Evolutionary conservation across 2,329 filamentous ascomycete species (phyloP), one percentile per base, ranked within the genome.

Genomic region (Sclerotinia trifoliorum): DNA sequence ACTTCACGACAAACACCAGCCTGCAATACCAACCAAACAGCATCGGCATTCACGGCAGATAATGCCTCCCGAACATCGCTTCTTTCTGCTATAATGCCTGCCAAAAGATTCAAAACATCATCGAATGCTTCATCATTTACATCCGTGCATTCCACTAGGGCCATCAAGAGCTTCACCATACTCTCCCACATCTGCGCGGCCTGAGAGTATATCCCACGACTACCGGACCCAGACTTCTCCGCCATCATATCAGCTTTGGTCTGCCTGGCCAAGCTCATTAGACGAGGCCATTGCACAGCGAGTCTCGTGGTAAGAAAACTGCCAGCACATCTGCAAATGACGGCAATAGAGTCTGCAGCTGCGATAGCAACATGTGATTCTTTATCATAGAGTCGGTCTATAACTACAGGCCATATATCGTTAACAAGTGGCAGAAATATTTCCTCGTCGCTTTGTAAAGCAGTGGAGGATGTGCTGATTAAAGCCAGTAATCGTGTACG

Each of bases 381-480:
- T 5, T 80, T 72, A 71, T 93, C 91, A 72, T 88, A 85, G 7
- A 93, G 81, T 32, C 88, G 84, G n/a, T 84, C 82, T 1, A 90
- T 81, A 6, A 97, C 81, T 8, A 96, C 90, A 0, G 94, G 93
- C 94, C 94, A 99, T 10, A 98, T 82, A 3, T 90, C 89, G 78
- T 98, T 95, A 73, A 98, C 88, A 0, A 98, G 84, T 0, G 95
- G 95, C 1, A 99, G 80, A 77, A 97, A 97, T 0, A 88, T 87
- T 70, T 94, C 88, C 76, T 97, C 91, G 72, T 97, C 88, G 4
- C 83, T 83, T 0, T 90, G 86, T 3, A 99, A 85, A 0, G 91
- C 84, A 0, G 89, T 86, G 5, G 90, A 85, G 3, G 93, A 89
- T 0, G 88, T 92, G 35, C 85, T 81, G 17, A 98, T 85, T 7